These are phyloP conservation scores for Globisporangium alternatum DNA, from an alignment of 352 stramenopile genomes.

Conservation along the genomic window DNA sequence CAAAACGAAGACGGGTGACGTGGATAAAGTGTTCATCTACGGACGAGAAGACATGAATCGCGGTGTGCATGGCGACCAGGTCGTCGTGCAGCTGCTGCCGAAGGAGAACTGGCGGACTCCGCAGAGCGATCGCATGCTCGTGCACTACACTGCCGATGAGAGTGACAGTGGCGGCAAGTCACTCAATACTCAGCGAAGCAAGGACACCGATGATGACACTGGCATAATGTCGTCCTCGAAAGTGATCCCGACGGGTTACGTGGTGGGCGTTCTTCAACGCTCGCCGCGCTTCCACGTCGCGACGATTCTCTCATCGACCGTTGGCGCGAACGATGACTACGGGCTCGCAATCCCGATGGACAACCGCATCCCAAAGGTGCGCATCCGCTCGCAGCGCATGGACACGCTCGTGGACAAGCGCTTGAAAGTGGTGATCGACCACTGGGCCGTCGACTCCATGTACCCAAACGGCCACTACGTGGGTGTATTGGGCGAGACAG, in stretches of 20 bases:
- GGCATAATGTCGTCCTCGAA: conserved; percentile 1
- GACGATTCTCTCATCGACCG: conserved; percentile 68
- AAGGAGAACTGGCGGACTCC: conserved; percentile 72
- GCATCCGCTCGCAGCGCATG: conserved; percentile 76
- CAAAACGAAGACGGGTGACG: conserved; percentile 15
- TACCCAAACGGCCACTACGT: conserved; percentile 84
- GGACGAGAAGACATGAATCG: conserved; percentile 92
- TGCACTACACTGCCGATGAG: conserved; percentile 72
- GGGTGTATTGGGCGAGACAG: conserved; percentile 55
- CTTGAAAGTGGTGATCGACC: conserved; percentile 81
- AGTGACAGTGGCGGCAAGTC: conserved; percentile 17
- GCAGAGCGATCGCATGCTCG: conserved; percentile 56
- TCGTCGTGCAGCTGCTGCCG: conserved; percentile 92
- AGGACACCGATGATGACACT: conserved; percentile 15
- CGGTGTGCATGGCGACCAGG: conserved; percentile 96
- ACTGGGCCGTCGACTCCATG: conserved; percentile 71
- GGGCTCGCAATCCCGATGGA: conserved; percentile 84
- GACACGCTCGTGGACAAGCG: conserved; percentile 72
- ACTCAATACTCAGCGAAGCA: not conserved
- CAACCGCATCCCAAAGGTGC: conserved; percentile 71
- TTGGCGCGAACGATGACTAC: conserved; percentile 56
- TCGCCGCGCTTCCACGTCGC: conserved; percentile 63
- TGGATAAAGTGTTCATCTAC: conserved; percentile 70
- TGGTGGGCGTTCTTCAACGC: conserved; percentile 87
- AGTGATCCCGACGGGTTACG: conserved; percentile 62